Evolutionary conservation across 2,329 filamentous ascomycete genomes (phyloP).

Genomic region (Pseudopyricularia cyperi): DNA sequence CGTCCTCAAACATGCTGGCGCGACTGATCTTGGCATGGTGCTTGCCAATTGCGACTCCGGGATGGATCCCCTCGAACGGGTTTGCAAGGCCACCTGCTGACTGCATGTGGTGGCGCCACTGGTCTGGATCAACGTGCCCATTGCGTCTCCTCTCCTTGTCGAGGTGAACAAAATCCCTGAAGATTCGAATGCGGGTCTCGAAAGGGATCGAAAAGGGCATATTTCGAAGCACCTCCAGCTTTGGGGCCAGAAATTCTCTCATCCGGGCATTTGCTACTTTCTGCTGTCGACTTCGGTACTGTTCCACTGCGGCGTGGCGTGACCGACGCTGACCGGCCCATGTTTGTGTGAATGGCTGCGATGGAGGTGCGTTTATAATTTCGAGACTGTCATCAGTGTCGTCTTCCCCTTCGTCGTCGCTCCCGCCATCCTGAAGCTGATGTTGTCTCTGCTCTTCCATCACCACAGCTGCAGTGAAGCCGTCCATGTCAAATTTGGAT

Average conservation of each 20-base stretch:
- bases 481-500: conserved; percentile 70
- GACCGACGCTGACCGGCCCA: conserved; percentile 44
- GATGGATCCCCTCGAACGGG: not conserved
- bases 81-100: conserved; percentile 13
- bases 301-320: conserved; percentile 51
- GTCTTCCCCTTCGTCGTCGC: conserved; percentile 24
- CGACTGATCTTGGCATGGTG: conserved; percentile 73
- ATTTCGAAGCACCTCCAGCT: conserved; percentile 81
- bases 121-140: conserved; percentile 58
- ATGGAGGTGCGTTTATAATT: conserved; percentile 8
- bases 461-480: conserved; percentile 77
- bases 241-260: conserved; percentile 68
- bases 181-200: conserved; percentile 78
- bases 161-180: conserved; percentile 77
- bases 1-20: conserved; percentile 72
- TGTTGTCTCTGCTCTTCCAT: conserved; percentile 73
- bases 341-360: conserved; percentile 15
- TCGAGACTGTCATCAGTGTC: conserved; percentile 19
- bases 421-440: conserved; percentile 45
- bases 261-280: conserved; percentile 57
- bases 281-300: conserved; percentile 49
- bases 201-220: conserved; percentile 98
- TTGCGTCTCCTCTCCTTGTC: conserved; percentile 63
- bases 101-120: conserved; percentile 51
- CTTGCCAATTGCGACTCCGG: conserved; percentile 25